Base-by-base conservation (phyloP, 1,139 yeast species). In the Ogataea hybrid region DNA sequence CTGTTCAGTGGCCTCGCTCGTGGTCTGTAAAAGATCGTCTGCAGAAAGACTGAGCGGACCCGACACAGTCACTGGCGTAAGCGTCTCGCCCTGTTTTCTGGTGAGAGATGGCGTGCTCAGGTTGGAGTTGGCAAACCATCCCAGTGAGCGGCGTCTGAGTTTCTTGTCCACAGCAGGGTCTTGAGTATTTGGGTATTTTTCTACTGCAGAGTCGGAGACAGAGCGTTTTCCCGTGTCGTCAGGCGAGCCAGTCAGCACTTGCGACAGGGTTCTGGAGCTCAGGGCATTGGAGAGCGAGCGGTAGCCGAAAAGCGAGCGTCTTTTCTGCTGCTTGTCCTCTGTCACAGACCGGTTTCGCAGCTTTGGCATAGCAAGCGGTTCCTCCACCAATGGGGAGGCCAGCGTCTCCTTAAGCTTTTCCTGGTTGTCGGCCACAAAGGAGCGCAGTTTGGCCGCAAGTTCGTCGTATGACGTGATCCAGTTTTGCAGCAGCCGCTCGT, bases 281-380 rank as follows among this genome's bases (percentile, higher is more conserved):
- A 52, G 25, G 5, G 55, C 53, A 20, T 34, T 48, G 10, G 59
- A 54, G 16, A 54, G 28, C 3, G 58, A 49, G 16, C 56, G 39
- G 34, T 52, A 53, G 14, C 58, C 56, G 35, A 54, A 53, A 17
- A 54, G 28, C 2, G 59, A 52, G 30, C 46, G 48, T 40, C 61
- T 49, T 34, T 48, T 46, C 7, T 45, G 31, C 32, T 44, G 49
- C 28, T 52, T 51, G 3, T 46, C 49, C 6, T 51, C 52, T 12
- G 43, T 14, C n/a, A 33, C 30, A 4, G 46, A 28, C 28, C 44
- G 39, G 28, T 39, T 38, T 38, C 52, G 47, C 4, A 14, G 32
- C 29, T 43, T 46, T 11, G 43, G 50, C 21, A 43, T 21, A 9
- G 32, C 11, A 15, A 47, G 32, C n/a, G 34, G 25, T 25, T 44